A percentile compares a stretch with the other conserved stretches of the same genome.
These are phyloP conservation scores for Amylostereum areolatum DNA, from an alignment of 1,284 basidiomycete species.

Conservation along the genomic window DNA sequence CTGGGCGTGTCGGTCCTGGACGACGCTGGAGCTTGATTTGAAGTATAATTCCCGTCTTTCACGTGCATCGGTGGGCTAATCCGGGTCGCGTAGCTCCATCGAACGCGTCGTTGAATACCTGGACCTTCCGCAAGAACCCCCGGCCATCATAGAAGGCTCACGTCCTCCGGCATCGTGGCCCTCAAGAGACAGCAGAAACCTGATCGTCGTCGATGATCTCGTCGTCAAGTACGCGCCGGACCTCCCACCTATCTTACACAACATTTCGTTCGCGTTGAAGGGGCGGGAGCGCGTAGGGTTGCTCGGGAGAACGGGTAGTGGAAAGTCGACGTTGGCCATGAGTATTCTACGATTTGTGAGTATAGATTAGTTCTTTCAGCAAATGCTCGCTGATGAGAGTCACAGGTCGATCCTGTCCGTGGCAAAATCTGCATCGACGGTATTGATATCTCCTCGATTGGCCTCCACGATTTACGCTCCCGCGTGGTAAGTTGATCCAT, in stretches of 20 bases:
- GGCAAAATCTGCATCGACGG: constrained; percentile 85
- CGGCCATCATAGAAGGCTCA: constrained; percentile 59
- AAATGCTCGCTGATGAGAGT: constrained; percentile 3
- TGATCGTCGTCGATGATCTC: constrained; percentile 56
- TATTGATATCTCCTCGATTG: constrained; percentile 85
- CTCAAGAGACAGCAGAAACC: constrained; percentile 50
- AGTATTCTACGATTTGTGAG: constrained; percentile 79
- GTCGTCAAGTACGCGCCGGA: constrained; percentile 81
- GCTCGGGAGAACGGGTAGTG: constrained; percentile 70
- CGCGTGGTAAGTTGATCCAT: constrained; percentile 45
- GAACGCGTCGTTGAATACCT: constrained; percentile 90
- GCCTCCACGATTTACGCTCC: constrained; percentile 78
- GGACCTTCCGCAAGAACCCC: constrained; percentile 81
- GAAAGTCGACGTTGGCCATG: constrained; percentile 82
- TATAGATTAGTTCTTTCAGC: constrained; percentile 6
- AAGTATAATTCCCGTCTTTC: constrained; percentile 37
- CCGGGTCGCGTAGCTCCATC: constrained; percentile 48
- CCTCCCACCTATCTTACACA: constrained; percentile 76
- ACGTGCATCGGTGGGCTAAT: neutral
- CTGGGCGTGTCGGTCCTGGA: constrained; percentile 64
- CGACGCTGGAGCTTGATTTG: constrained; percentile 57
- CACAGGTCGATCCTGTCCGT: constrained; percentile 66
- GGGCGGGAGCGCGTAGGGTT: constrained; percentile 68
- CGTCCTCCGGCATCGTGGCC: constrained; percentile 86
- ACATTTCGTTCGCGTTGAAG: constrained; percentile 61